Evolutionary conservation across 495 filamentous ascomycete genomes (phyloP).

Genomic region (Penicillium waksmanii): DNA sequence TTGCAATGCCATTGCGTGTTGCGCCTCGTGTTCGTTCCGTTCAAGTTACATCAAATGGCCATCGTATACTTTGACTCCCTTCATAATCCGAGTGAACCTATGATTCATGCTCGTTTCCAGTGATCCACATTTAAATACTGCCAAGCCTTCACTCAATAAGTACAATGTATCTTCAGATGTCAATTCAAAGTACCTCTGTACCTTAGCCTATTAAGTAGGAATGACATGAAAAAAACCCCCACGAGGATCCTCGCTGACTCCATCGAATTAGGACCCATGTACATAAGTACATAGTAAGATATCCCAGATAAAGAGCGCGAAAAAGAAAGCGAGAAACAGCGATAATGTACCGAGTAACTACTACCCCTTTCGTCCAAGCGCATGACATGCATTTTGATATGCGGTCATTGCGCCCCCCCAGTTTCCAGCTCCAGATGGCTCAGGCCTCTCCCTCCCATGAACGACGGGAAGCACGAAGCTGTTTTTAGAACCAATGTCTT

Average conservation of each 20-base stretch:
- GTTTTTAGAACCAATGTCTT: neutral
- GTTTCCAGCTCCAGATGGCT: constrained; percentile 4
- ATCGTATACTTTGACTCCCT: neutral
- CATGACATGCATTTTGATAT: constrained; percentile 21
- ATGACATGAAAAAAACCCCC: too few relatives aligned
- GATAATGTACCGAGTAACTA: neutral
- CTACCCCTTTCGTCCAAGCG: constrained; percentile 19
- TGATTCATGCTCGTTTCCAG: neutral
- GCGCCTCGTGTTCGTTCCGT: neutral
- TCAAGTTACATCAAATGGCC: neutral
- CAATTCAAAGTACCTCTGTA: neutral
- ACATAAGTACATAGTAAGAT: too few relatives aligned
- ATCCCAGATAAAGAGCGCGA: too few relatives aligned
- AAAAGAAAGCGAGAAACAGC: too few relatives aligned
- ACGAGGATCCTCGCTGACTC: too few relatives aligned
- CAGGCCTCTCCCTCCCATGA: constrained; percentile 10
- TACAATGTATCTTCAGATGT: constrained; percentile 1
- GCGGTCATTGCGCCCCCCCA: constrained; percentile 22
- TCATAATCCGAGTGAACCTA: neutral
- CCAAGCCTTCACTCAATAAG: constrained; percentile 1
- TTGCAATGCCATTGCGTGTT: constrained; percentile 1
- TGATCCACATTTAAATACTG: neutral
- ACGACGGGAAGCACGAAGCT: constrained; percentile 3
- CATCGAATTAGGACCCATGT: too few relatives aligned
- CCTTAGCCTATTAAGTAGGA: neutral